A percentile compares a stretch with the other conserved stretches of the same genome.
These are phyloP conservation scores for Tephrocybe rancida DNA, from an alignment of 768 basidiomycete species.

Conservation along the genomic window DNA sequence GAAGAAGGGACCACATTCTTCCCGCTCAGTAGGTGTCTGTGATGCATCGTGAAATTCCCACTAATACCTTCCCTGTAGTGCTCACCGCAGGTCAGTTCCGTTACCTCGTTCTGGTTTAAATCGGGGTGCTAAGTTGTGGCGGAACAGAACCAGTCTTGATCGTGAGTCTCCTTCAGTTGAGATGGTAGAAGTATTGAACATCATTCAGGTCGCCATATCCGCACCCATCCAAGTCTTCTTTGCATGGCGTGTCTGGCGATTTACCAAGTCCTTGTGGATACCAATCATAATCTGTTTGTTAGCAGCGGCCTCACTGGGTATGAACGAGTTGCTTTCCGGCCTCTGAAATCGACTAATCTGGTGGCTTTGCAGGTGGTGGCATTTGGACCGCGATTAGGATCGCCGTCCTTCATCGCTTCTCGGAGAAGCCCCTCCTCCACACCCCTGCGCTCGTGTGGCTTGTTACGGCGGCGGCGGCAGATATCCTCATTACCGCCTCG, in stretches of 20 bases:
- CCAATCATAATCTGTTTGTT: slow-evolving; percentile 15
- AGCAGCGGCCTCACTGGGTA: neutral
- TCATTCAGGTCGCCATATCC: slow-evolving; percentile 19
- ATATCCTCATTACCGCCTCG: slow-evolving; percentile 44
- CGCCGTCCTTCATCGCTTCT: slow-evolving; percentile 21
- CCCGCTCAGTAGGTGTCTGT: slow-evolving; percentile 7
- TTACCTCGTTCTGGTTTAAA: neutral
- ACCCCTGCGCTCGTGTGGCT: slow-evolving; percentile 42
- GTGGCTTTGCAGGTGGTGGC: slow-evolving; percentile 26
- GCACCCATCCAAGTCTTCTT: slow-evolving; percentile 26
- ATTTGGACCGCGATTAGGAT: slow-evolving; percentile 28
- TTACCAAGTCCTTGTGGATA: slow-evolving; percentile 20
- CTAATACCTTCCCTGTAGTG: neutral
- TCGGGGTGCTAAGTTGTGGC: no score
- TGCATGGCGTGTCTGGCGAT: slow-evolving; percentile 19
- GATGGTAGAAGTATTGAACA: neutral
- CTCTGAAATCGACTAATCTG: neutral
- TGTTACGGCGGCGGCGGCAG: slow-evolving; percentile 41
- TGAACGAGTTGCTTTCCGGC: neutral
- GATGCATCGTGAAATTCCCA: neutral
- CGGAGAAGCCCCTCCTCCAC: slow-evolving; percentile 26
- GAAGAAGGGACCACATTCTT: slow-evolving; percentile 1
- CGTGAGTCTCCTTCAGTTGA: no score
- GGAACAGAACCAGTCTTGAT: no score
- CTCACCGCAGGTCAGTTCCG: neutral